Evolutionary conservation across 2,329 filamentous ascomycete genomes (phyloP), one percentile per base, ranked within the genome.

Genomic region (Cladosporium sp.): DNA sequence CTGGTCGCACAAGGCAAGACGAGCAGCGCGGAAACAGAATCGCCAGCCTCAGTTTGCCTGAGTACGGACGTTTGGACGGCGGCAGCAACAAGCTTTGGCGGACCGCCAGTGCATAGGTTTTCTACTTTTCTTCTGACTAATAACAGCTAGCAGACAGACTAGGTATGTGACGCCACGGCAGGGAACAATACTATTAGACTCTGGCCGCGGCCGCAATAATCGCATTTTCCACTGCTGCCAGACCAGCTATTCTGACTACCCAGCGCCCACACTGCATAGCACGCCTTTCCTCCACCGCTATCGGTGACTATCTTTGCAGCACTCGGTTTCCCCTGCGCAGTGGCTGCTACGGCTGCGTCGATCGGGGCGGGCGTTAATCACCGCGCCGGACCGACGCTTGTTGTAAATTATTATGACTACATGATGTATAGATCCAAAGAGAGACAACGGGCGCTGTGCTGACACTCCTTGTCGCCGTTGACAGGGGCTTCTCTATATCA

Each of bases 261-360:
- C 39, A 21, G n/a, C n/a, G n/a, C 10, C 39, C n/a, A 46, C n/a
- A 46, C 39, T 46, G 39, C 39, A 46, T 23, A 21, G 39, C 39
- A 46, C 39, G 39, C 51, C 51, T 54, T 30, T 54, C 51, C 18
- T 54, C 51, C 51, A 54, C 51, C 51, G 51, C 51, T 54, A 54
- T 54, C 51, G 51, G 51, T 54, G 25, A 30, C 51, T 54, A 30
- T 54, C 51, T 54, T 54, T 54, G 51, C 51, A 54, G 51, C 51
- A 23, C 26, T 60, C 58, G n/a, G 23, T 60, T 39, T 48, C 58
- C 59, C 48, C 46, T 53, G 59, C 59, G 48, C 28, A 34, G 59
- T 62, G 59, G 59, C 59, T 62, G 48, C 59, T 32, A 60, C 59
- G 59, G 59, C 59, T 62, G 59, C 59, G 59, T 54, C 46, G 59